Percentiles rank a stretch among this genome's conserved stretches.
These are phyloP conservation scores for Auricularia cornea DNA, from an alignment of 768 basidiomycete genomes.

Conservation along the genomic window DNA sequence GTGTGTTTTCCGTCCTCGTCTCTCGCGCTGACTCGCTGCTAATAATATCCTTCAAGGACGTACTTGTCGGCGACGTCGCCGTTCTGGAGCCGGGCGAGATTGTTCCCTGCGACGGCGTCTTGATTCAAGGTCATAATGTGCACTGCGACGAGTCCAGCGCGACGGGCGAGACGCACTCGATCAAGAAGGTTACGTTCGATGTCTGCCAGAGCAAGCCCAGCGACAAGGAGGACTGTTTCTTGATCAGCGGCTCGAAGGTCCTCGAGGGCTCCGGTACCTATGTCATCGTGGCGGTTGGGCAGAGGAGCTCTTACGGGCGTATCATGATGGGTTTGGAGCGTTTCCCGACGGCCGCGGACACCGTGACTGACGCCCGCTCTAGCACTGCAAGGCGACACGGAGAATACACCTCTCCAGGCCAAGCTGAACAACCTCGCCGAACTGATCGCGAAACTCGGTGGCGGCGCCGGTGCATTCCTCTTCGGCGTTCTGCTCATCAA, in stretches of 20 bases:
- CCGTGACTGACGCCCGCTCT: background rate
- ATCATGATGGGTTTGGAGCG: slow-evolving; percentile 86
- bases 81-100: slow-evolving; percentile 93
- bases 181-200: slow-evolving; percentile 75
- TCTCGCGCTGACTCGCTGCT: too few relatives aligned
- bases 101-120: slow-evolving; percentile 92
- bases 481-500: slow-evolving; percentile 85
- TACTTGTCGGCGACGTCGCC: slow-evolving; percentile 91
- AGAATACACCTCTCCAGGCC: slow-evolving; percentile 86
- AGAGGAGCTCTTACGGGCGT: slow-evolving; percentile 88
- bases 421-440: slow-evolving; percentile 94
- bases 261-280: slow-evolving; percentile 91
- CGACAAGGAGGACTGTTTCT: slow-evolving; percentile 80
- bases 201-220: slow-evolving; percentile 43
- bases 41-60: too few relatives aligned
- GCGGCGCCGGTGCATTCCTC: slow-evolving; percentile 68
- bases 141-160: slow-evolving; percentile 94
- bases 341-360: slow-evolving; percentile 1
- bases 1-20: too few relatives aligned
- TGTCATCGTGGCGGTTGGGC: slow-evolving; percentile 87
- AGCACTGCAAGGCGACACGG: slow-evolving; percentile 82
- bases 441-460: slow-evolving; percentile 87
- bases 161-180: slow-evolving; percentile 94
- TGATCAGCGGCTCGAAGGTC: slow-evolving; percentile 88
- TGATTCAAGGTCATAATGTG: slow-evolving; percentile 86